Evolutionary conservation across 345 rosid genomes (phyloP).

Genomic region (Pistacia atlantica): DNA sequence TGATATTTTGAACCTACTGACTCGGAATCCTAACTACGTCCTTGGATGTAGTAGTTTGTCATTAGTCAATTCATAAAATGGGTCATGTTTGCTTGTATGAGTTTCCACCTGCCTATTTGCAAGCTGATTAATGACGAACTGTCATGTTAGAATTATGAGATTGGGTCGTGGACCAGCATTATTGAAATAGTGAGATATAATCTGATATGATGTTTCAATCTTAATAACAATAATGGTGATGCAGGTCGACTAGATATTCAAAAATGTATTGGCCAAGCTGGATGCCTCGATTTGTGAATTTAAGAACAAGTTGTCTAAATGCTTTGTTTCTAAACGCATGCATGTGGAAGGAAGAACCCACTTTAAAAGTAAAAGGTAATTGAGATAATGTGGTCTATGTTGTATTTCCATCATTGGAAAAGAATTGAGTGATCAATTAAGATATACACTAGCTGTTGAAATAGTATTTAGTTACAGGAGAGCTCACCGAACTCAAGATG

Average conservation of each 20-base stretch:
- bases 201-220: no score
- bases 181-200: no score
- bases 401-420: background rate
- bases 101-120: no score
- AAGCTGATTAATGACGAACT: no score
- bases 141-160: no score
- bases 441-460: background rate
- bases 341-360: constrained; percentile 7
- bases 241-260: background rate
- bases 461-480: background rate
- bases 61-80: no score
- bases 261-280: background rate
- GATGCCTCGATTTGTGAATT: background rate
- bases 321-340: background rate
- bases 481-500: background rate
- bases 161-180: no score
- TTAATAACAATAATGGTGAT: background rate
- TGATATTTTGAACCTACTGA: no score
- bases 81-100: no score
- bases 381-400: background rate
- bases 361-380: background rate
- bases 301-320: background rate
- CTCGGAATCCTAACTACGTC: no score
- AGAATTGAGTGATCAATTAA: background rate
- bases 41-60: no score